Evolutionary conservation across 116 monocot species (phyloP).

Genomic region (Zostera marina): DNA sequence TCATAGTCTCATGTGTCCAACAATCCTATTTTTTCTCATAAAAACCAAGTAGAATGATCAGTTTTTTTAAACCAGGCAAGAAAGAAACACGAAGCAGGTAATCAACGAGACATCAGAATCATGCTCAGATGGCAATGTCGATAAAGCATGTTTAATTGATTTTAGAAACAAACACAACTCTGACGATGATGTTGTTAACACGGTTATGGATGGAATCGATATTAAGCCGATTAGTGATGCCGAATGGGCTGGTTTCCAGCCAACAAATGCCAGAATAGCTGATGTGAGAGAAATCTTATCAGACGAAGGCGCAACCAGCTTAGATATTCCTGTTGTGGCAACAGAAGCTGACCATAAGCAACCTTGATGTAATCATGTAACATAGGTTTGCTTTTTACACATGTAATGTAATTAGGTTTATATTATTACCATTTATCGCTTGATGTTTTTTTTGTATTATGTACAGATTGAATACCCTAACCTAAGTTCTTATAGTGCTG

Average conservation of each 20-base stretch:
- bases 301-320: constrained; percentile 41
- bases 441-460: not conserved
- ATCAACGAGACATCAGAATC: constrained; percentile 49
- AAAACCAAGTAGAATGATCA: not conserved
- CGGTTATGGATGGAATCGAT: constrained; percentile 35
- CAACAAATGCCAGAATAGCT: constrained; percentile 35
- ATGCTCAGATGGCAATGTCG: constrained; percentile 64
- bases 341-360: constrained; percentile 20
- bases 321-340: constrained; percentile 65
- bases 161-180: constrained; percentile 20
- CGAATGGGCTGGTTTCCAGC: constrained; percentile 45
- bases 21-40: not conserved
- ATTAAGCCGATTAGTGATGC: constrained; percentile 34
- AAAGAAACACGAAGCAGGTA: constrained; percentile 55
- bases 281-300: constrained; percentile 78
- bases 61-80: constrained; percentile 25
- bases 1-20: not conserved
- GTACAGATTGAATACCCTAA: not conserved
- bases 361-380: constrained; percentile 25
- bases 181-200: constrained; percentile 21
- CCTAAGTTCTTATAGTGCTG: too few species aligned
- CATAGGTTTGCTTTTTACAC: not conserved
- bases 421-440: too few species aligned
- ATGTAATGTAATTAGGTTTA: too few species aligned
- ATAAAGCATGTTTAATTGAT: constrained; percentile 81